phyloP scores from a whole-genome alignment of 2,329 filamentous ascomycete species.

The Teratosphaeria pseudoeucalypti region DNA sequence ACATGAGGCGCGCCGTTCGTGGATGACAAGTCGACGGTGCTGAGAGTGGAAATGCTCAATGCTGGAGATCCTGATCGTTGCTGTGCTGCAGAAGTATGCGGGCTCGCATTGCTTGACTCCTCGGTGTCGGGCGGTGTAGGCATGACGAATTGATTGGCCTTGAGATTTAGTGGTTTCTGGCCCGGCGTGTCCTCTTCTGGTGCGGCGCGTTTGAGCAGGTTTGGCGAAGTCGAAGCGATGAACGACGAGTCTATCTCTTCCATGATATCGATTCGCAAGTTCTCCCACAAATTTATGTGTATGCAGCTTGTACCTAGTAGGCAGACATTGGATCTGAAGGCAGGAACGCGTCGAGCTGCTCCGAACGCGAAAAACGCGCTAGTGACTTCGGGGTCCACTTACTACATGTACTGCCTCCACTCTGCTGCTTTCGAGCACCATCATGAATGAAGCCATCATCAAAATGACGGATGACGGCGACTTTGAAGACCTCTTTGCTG shows the following conservation, averaged over 20 bases:
- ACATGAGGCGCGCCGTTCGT: not conserved
- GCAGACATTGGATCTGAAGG: not conserved
- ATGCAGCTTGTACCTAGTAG: not conserved
- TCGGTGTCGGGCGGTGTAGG: slow-evolving; percentile 25
- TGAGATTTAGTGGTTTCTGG: slow-evolving; percentile 23
- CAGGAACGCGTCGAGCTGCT: not conserved
- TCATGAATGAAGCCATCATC: not conserved
- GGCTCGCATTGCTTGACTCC: slow-evolving; percentile 21
- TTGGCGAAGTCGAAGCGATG: slow-evolving; percentile 6
- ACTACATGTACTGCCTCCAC: not conserved
- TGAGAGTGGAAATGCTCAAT: slow-evolving; percentile 22
- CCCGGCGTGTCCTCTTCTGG: slow-evolving; percentile 14
- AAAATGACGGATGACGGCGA: slow-evolving; percentile 15
- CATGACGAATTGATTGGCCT: slow-evolving; percentile 25
- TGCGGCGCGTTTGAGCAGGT: slow-evolving; percentile 17
- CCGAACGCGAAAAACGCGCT: not conserved
- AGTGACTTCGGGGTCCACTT: not conserved
- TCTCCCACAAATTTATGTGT: not conserved
- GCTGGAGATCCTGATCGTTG: slow-evolving; percentile 22
- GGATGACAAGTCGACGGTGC: slow-evolving; percentile 17
- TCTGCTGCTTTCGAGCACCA: not conserved
- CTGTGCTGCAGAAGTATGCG: slow-evolving; percentile 8
- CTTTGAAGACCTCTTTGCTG: slow-evolving; percentile 19
- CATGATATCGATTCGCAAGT: slow-evolving; percentile 10
- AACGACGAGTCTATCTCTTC: slow-evolving; percentile 23